Conservation (phyloP, 192 early-diverging fungal genomes). For the Backusella mclennaniae region DNA sequence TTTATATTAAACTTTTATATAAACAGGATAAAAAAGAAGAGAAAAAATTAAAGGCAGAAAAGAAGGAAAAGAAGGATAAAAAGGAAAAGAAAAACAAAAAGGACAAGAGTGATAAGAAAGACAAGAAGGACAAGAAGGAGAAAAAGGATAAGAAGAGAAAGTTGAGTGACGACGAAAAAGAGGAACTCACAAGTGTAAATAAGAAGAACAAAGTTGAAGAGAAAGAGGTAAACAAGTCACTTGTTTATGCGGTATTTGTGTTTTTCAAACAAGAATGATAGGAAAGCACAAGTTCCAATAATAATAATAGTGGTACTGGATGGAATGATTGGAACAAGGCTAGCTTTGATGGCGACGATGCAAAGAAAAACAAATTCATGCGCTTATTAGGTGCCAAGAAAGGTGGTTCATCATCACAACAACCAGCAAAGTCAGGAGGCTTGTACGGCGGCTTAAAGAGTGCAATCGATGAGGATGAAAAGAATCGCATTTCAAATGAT, state of each 20-base stretch:
- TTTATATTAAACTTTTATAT: background rate
- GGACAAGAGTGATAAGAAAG: constrained; percentile 28
- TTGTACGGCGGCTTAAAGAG: constrained; percentile 45
- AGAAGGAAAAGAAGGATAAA: constrained; percentile 23
- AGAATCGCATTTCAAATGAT: constrained; percentile 48
- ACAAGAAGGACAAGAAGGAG: constrained; percentile 38
- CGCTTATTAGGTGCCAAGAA: constrained; percentile 63
- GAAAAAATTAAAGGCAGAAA: background rate
- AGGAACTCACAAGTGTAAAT: background rate
- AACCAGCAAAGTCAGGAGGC: constrained; percentile 27
- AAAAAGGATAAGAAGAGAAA: constrained; percentile 27
- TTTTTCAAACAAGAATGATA: constrained; percentile 9
- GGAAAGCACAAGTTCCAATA: background rate
- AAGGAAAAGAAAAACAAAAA: background rate
- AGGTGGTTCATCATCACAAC: background rate
- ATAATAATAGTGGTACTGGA: constrained; percentile 19
- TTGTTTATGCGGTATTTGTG: background rate
- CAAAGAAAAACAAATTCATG: constrained; percentile 62
- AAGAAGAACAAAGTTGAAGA: constrained; percentile 22
- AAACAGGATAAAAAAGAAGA: constrained; percentile 28
- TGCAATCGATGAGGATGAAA: constrained; percentile 52
- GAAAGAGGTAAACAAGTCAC: constrained; percentile 25
- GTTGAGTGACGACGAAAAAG: background rate
- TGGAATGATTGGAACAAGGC: constrained; percentile 70
- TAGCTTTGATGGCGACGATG: constrained; percentile 50